phyloP scores from a whole-genome alignment of 2,329 filamentous ascomycete species.

The Venturia asperata region DNA sequence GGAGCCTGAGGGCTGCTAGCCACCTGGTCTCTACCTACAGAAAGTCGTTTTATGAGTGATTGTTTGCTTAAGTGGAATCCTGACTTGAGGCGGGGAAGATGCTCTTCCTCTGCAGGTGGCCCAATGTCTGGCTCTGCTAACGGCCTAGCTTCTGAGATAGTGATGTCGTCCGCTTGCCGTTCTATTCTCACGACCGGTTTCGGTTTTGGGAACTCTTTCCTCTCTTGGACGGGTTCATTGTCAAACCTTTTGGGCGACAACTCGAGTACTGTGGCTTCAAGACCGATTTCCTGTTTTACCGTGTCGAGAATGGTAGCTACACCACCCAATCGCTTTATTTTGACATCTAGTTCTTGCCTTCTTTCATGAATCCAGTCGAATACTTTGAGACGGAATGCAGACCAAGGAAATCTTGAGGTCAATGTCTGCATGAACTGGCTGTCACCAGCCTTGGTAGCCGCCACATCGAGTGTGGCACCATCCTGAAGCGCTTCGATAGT shows the following conservation, averaged over 20 bases:
- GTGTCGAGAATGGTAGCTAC: conserved; percentile 13
- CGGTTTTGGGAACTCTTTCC: neutral
- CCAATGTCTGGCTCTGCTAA: neutral
- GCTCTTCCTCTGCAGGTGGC: neutral
- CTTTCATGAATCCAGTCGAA: conserved; percentile 43
- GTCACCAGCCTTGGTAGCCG: conserved; percentile 27
- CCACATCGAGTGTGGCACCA: conserved; percentile 30
- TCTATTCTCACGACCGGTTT: neutral
- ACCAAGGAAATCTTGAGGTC: conserved; percentile 44
- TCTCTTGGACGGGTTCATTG: neutral
- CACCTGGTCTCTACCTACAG: neutral
- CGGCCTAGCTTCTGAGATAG: neutral
- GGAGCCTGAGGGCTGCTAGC: neutral
- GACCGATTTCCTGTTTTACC: conserved; percentile 6
- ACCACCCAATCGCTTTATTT: conserved; percentile 38
- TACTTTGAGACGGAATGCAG: conserved; percentile 39
- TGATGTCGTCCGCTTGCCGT: neutral
- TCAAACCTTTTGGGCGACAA: neutral
- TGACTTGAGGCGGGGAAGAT: no score
- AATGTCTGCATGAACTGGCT: conserved; percentile 40
- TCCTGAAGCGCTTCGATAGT: conserved; percentile 35
- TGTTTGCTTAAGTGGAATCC: neutral
- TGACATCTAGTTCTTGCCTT: conserved; percentile 38
- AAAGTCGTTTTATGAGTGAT: neutral
- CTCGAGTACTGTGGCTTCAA: conserved; percentile 8